Base-by-base conservation (phyloP, 2,329 filamentous ascomycete species). In the Triangularia setosa region DNA sequence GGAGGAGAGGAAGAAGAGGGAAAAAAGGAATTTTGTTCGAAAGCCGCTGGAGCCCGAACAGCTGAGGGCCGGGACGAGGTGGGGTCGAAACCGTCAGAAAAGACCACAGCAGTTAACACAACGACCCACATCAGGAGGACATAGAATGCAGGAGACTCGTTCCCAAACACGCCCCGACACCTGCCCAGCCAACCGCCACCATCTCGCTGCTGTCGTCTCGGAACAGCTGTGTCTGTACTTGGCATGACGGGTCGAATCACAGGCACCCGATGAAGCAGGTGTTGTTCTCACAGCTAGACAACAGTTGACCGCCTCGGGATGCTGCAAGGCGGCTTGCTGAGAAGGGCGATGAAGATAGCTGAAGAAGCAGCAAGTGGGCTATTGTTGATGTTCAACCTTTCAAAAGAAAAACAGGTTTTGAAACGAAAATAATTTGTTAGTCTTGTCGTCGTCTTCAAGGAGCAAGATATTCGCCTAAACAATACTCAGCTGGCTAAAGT, bases 1-100 rank as follows among this genome's bases (percentile, higher is more conserved):
- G 79, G 72, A 75, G 73, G 66, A 73, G 65, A 57, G 53, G 63
- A 64, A 28, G 68, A 55, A 70, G 62, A 54, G 14, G 40, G 61
- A 65, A 63, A 60, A 60, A 44, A 53, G 58, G 58, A 60, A 71
- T 68, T 65, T 68, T 68, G 64, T 59, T 61, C 60, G 24, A 62
- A 54, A 30, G 61, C 55, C 30, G n/a, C 61, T 60, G 58, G 58
- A 53, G 58, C 40, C 40, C 40, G 40, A 48, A 48, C 40, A 48
- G 40, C 40, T 48, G 40, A 48, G 40, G 33, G 40, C 33, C 58
- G 58, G 58, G 44, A 60, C 18, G 25, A 60, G 35, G 58, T 60
- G 58, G 58, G 58, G 58, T 60, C 35, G 58, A 53, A 53, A 33
- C 40, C 58, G 24, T 44, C 58, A 40, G 58, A 60, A 60, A 60